Conservation (phyloP, 2,329 filamentous ascomycete genomes). For the Curvularia sp. region DNA sequence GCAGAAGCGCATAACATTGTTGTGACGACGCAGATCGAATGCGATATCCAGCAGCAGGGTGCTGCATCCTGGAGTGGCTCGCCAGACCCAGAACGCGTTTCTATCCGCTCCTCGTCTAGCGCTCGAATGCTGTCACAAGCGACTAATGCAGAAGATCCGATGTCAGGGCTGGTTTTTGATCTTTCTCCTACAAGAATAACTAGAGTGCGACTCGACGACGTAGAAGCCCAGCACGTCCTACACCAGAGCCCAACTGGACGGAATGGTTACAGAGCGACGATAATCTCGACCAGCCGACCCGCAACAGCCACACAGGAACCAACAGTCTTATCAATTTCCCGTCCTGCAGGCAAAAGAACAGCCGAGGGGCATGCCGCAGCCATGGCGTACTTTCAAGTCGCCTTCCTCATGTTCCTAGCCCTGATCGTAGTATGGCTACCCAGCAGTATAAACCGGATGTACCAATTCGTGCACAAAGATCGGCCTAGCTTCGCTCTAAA, state of each 20-base stretch:
- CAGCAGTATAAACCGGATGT: conserved; percentile 73
- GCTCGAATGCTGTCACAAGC: conserved; percentile 22
- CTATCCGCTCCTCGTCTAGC: conserved; percentile 43
- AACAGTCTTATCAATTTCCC: conserved; percentile 2
- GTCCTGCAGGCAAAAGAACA: conserved; percentile 3
- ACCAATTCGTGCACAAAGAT: conserved; percentile 66
- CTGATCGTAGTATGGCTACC: conserved; percentile 77
- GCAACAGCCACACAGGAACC: neutral
- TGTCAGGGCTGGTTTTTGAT: neutral
- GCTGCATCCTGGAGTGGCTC: conserved; percentile 12
- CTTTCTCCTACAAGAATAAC: neutral
- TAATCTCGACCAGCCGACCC: conserved; percentile 12
- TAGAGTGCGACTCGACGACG: neutral
- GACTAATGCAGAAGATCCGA: neutral
- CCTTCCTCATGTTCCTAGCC: conserved; percentile 74
- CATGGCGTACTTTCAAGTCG: conserved; percentile 74
- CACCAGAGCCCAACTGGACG: neutral
- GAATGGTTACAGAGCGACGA: conserved; percentile 19
- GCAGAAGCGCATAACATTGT: conserved; percentile 52
- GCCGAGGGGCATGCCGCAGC: conserved; percentile 60
- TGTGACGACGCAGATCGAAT: conserved; percentile 68
- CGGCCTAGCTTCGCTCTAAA: conserved; percentile 65
- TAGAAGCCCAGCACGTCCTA: conserved; percentile 9
- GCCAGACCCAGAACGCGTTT: conserved; percentile 26
- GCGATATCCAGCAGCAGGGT: conserved; percentile 60